phyloP scores from a whole-genome alignment of 495 filamentous ascomycete genomes.

The Aspergillus leporis region DNA sequence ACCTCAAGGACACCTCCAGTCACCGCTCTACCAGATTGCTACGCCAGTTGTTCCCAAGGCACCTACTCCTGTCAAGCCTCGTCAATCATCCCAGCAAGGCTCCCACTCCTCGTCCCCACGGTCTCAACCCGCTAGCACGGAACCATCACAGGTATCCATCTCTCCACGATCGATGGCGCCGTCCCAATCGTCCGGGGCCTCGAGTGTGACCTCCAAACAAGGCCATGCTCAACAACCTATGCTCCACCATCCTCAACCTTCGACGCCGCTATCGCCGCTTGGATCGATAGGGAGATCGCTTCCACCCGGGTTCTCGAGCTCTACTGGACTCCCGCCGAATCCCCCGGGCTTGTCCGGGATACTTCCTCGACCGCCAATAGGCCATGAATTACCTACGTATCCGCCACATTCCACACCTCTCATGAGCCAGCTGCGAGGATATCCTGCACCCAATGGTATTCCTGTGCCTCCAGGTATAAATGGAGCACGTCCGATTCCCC shows the following conservation, averaged over 20 bases:
- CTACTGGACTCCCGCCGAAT: conserved; percentile 52
- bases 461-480: conserved; percentile 57
- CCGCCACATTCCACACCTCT: conserved; percentile 46
- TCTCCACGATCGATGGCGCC: conserved; percentile 44
- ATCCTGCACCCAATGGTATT: conserved; percentile 58
- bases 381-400: conserved; percentile 57
- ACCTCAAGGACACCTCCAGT: conserved; percentile 52
- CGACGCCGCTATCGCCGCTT: conserved; percentile 55
- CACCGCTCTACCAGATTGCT: conserved; percentile 75
- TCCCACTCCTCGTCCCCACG: conserved; percentile 67
- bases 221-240: conserved; percentile 35
- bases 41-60: conserved; percentile 83
- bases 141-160: conserved; percentile 39
- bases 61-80: conserved; percentile 71
- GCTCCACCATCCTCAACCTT: conserved; percentile 51
- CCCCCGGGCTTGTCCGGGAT: conserved; percentile 60
- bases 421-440: conserved; percentile 51
- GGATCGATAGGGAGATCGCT: conserved; percentile 49
- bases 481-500: conserved; percentile 57
- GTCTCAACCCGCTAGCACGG: conserved; percentile 42
- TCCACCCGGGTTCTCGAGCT: conserved; percentile 47
- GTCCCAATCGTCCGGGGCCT: conserved; percentile 35
- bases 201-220: conserved; percentile 32
- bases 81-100: conserved; percentile 80
- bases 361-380: conserved; percentile 35